These are phyloP conservation scores for Prunus dulcis DNA, from an alignment of 306 rosid species.

Conservation along the genomic window DNA sequence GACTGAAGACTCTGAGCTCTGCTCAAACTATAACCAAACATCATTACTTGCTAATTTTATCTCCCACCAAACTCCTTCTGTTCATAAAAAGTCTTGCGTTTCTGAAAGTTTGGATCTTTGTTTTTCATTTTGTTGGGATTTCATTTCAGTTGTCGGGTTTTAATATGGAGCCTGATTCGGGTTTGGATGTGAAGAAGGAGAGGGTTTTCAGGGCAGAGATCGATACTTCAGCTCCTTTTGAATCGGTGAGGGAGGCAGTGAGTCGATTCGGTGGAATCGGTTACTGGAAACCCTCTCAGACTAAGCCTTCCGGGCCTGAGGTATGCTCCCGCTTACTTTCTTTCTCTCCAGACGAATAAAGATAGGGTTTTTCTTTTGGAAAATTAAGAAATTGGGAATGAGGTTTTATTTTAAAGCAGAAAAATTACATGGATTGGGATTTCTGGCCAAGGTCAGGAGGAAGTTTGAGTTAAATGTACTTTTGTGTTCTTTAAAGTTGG, in stretches of 20 bases:
- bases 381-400: neutral
- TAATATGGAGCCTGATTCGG: constrained; percentile 16
- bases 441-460: neutral
- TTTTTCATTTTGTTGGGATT: neutral
- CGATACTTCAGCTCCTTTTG: constrained; percentile 82
- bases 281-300: constrained; percentile 63
- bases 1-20: neutral
- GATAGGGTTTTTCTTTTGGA: neutral
- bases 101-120: neutral
- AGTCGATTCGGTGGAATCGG: constrained; percentile 71
- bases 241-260: constrained; percentile 80
- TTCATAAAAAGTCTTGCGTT: neutral
- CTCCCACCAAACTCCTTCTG: neutral
- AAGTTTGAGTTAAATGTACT: neutral
- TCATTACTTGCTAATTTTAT: neutral
- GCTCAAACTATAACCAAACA: neutral
- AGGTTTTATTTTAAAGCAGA: neutral
- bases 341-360: neutral
- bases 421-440: neutral
- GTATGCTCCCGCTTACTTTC: constrained; percentile 28
- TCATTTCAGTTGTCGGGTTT: neutral
- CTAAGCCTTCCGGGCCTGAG: constrained; percentile 32
- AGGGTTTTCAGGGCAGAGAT: constrained; percentile 49
- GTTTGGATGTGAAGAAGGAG: constrained; percentile 11
- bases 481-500: neutral